These are phyloP conservation scores for Pachysandra terminalis DNA, from an alignment of 164 flowering plant genomes.

Conservation along the genomic window DNA sequence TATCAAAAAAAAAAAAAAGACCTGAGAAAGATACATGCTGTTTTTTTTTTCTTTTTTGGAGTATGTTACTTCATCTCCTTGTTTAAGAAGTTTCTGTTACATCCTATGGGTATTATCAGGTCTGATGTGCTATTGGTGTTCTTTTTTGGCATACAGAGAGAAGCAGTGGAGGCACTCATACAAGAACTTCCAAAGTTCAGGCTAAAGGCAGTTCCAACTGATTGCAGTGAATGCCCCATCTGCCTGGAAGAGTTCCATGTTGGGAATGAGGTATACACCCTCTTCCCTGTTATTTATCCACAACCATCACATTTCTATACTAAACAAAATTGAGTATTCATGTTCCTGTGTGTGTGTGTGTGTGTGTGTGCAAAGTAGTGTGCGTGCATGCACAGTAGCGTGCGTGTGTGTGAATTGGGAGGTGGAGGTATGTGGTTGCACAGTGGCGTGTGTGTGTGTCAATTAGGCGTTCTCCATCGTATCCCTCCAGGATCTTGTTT, in stretches of 20 bases:
- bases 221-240: constrained; percentile 97
- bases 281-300: not conserved
- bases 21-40: not conserved
- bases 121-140: not conserved
- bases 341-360: no score
- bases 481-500: not conserved
- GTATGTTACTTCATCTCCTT: not conserved
- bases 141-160: constrained; percentile 53
- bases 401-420: no score
- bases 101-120: not conserved
- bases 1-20: no score
- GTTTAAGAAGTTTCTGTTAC: not conserved
- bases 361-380: no score
- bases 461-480: not conserved
- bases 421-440: no score
- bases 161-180: constrained; percentile 98
- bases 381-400: no score
- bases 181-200: constrained; percentile 98
- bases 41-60: not conserved
- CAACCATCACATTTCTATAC: not conserved
- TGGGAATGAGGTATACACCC: constrained; percentile 74
- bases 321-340: not conserved
- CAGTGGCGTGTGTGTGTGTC: no score
- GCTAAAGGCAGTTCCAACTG: constrained; percentile 94
- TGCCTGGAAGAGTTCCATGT: constrained; percentile 93